Base-by-base conservation (phyloP, 768 basidiomycete species). In the Termitomyces sp. region DNA sequence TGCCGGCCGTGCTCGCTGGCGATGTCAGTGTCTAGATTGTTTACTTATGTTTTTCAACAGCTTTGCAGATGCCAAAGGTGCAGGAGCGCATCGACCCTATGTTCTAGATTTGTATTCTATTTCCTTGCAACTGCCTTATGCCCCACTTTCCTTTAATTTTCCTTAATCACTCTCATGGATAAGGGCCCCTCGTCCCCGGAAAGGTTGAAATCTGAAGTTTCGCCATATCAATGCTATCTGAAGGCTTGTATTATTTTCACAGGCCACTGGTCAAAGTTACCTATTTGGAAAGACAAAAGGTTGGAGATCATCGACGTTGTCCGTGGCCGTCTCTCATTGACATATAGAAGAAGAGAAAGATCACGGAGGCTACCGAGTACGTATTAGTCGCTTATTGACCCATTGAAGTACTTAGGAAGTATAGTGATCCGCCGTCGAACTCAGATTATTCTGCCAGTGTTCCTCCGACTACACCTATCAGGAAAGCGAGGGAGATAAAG, bases 281-380 rank as follows among this genome's bases (percentile, higher is more conserved):
- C 5, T 73, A 75, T 62, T 65, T 70, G 60, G 70, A 69, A 47
- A 68, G 69, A 64, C 69, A 69, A 65, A 75, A 75, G 70, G 73
- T 71, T 62, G 46, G 45, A 13, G 50, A 20, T 36, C 15, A 26
- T 60, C 49, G 47, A 15, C 54, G 56, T 53, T 56, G 41, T 57
- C 29, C 44, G 36, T 29, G 18, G 1, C 24, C 50, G 16, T 29
- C 42, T 48, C 59, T 61, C 57, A 61, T 65, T 60, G 59, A 56
- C 20, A 13, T 59, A 31, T 49, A 71, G 70, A 64, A 62, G 60
- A 70, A 69, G 54, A 67, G 61, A 60, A 56, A 55, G 57, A 62
- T 64, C 47, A 59, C 58, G 61, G 60, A 64, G 45, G 20, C 50
- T 44, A 52, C 51, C 51, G 61, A 64, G 65, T 66, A 51, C 56